Percentiles rank a stretch among this genome's conserved stretches.
Evolutionary conservation across 139 green algal species (phyloP).

Genomic region (Chlorella sp.): DNA sequence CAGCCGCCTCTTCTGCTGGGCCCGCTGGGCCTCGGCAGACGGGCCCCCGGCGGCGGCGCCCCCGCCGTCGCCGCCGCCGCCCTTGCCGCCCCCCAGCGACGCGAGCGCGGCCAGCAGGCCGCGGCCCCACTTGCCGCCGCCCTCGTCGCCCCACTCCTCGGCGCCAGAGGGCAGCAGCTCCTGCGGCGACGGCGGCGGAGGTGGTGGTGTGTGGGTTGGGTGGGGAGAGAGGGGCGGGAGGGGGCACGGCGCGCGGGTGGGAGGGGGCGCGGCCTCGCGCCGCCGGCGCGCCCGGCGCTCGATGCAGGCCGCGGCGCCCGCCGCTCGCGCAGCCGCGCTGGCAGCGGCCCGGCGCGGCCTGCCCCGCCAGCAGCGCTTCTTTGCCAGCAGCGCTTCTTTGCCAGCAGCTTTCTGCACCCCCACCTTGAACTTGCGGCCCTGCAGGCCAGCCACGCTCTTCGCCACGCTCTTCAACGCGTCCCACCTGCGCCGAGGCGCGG

Average conservation of each 20-base stretch:
- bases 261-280: not conserved
- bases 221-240: not conserved
- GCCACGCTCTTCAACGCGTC: constrained; percentile 67
- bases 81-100: not conserved
- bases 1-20: constrained; percentile 41
- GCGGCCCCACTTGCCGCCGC: not conserved
- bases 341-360: not conserved
- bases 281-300: not conserved
- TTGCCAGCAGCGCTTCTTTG: not conserved
- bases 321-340: not conserved
- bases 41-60: not conserved
- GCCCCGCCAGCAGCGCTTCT: not conserved
- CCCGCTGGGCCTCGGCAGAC: constrained; percentile 10
- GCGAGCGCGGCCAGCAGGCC: constrained; percentile 15
- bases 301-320: not conserved
- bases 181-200: constrained; percentile 3
- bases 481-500: constrained; percentile 35
- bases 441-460: constrained; percentile 67
- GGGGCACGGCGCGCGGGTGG: not conserved
- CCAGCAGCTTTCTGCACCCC: not conserved
- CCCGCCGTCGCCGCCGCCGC: too few relatives aligned
- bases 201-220: not conserved
- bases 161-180: constrained; percentile 15
- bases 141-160: constrained; percentile 2
- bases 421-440: constrained; percentile 73